These are phyloP conservation scores for Taphrina pruni DNA, from an alignment of 1,139 yeast species.

Conservation along the genomic window DNA sequence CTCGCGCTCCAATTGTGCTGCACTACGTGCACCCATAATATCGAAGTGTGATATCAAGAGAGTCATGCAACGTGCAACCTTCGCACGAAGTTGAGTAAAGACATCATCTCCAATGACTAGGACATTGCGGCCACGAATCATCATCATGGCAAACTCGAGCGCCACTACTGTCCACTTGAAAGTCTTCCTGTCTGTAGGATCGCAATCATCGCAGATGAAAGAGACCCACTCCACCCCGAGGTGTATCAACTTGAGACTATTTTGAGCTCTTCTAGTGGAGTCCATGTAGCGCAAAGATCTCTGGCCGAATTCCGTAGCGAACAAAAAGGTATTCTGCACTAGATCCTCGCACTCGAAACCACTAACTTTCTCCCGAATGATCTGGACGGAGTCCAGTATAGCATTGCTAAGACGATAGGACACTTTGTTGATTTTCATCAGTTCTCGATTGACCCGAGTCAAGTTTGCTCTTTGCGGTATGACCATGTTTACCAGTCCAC, in stretches of 20 bases:
- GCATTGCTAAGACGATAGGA: conserved; percentile 73
- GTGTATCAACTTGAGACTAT: conserved; percentile 74
- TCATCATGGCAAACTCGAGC: conserved; percentile 92
- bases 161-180: conserved; percentile 97
- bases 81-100: conserved; percentile 71
- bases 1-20: conserved; percentile 61
- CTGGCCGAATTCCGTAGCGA: conserved; percentile 83
- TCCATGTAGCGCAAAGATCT: conserved; percentile 57
- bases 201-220: conserved; percentile 91
- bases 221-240: conserved; percentile 89
- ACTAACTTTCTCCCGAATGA: conserved; percentile 59
- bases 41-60: conserved; percentile 92
- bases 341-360: conserved; percentile 73
- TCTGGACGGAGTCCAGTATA: conserved; percentile 67
- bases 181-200: conserved; percentile 86
- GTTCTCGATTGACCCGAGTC: conserved; percentile 74
- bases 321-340: conserved; percentile 75
- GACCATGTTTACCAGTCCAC: conserved; percentile 60
- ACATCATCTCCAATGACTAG: conserved; percentile 78
- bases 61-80: conserved; percentile 95
- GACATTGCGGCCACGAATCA: conserved; percentile 89
- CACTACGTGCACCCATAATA: conserved; percentile 96
- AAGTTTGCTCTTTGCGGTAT: conserved; percentile 74
- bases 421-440: conserved; percentile 68
- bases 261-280: conserved; percentile 67